phyloP scores from a whole-genome alignment of 2,329 filamentous ascomycete species.

The Cladobotryum mycophilum region DNA sequence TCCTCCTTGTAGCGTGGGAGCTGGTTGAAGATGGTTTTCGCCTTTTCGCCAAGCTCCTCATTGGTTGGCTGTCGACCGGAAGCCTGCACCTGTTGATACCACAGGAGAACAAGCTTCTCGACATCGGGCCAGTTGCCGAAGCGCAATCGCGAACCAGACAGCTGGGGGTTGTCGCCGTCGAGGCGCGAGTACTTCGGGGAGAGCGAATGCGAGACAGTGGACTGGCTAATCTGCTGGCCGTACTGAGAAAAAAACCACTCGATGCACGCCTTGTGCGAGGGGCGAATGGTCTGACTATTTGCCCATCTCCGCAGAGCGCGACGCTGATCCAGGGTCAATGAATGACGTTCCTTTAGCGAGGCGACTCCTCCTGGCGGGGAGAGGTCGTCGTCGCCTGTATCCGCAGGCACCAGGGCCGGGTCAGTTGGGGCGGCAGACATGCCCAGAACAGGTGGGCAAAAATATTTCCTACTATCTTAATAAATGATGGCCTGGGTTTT shows the following conservation, averaged over 20 bases:
- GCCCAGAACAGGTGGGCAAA: constrained; percentile 13
- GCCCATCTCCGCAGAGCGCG: constrained; percentile 56
- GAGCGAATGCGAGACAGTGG: constrained; percentile 56
- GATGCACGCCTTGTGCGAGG: constrained; percentile 56
- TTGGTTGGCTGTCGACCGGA: constrained; percentile 54
- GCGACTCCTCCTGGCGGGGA: constrained; percentile 6
- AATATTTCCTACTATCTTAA: constrained; percentile 12
- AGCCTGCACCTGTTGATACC: constrained; percentile 47
- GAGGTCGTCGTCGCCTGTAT: constrained; percentile 3
- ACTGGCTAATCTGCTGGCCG: constrained; percentile 55
- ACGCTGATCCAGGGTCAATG: constrained; percentile 56
- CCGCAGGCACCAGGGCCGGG: constrained; percentile 12
- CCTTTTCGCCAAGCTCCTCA: constrained; percentile 57
- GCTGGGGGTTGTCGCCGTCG: constrained; percentile 52
- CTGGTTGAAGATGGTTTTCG: constrained; percentile 52
- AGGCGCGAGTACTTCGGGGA: constrained; percentile 57
- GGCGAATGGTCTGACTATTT: constrained; percentile 48
- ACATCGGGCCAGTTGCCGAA: constrained; percentile 61
- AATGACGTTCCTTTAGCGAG: constrained; percentile 46
- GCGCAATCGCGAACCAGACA: constrained; percentile 55
- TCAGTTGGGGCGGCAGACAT: constrained; percentile 35
- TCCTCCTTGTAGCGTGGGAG: constrained; percentile 56
- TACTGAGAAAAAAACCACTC: constrained; percentile 56
- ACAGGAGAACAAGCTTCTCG: constrained; percentile 50
- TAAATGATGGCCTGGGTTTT: constrained; percentile 21